These are phyloP conservation scores for Lipomyces kockii DNA, from an alignment of 805 yeast species.

Conservation along the genomic window DNA sequence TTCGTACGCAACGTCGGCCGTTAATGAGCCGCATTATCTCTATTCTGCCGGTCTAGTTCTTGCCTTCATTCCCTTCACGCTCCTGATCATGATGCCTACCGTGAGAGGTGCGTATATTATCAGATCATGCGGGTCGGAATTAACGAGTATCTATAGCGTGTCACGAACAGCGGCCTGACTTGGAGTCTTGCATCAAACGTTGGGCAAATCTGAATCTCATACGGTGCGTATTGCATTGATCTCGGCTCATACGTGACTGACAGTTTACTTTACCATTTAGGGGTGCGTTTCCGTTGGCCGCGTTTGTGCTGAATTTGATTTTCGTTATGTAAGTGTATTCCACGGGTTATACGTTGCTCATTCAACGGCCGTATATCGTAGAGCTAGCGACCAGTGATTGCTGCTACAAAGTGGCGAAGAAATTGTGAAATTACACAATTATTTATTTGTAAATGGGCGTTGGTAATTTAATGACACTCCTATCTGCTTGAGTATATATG, in stretches of 20 bases:
- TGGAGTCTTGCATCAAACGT: background rate
- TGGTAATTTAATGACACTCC: no score
- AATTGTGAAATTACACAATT: no score
- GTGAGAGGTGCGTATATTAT: background rate
- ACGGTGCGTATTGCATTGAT: background rate
- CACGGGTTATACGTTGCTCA: no score
- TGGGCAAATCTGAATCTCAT: background rate
- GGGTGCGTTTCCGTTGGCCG: background rate
- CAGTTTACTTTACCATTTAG: background rate
- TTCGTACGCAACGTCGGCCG: background rate
- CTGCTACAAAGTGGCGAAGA: no score
- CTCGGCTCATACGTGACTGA: background rate
- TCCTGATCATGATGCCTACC: background rate
- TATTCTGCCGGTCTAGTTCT: background rate
- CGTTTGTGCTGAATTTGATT: background rate
- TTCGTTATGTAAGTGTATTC: background rate
- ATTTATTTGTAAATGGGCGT: no score
- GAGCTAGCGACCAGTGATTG: no score
- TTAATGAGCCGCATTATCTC: background rate
- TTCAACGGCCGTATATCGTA: no score
- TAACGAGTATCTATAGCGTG: background rate
- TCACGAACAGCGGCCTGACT: background rate
- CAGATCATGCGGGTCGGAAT: no score
- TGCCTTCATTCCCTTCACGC: background rate
- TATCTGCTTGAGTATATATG: no score